Conservation (phyloP, 345 rosid genomes). For the Aurinia saxatilis region DNA sequence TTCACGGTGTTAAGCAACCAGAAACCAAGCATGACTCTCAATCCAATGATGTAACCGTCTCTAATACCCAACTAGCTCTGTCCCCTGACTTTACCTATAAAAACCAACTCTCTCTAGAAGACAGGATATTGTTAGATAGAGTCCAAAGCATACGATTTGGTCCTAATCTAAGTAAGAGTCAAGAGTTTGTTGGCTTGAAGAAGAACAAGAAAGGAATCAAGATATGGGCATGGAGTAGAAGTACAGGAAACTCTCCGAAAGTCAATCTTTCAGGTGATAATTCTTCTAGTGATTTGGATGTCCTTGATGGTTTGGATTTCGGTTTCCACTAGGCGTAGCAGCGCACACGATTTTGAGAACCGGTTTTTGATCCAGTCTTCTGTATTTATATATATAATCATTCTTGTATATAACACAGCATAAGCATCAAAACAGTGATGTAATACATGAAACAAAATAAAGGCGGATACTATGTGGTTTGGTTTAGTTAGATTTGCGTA, state of each 20-base stretch:
- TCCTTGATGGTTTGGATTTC: constrained; percentile 48
- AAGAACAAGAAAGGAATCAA: constrained; percentile 29
- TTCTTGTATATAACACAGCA: constrained; percentile 21
- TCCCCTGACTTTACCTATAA: constrained; percentile 25
- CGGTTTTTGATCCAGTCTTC: constrained; percentile 7
- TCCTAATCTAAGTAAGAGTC: constrained; percentile 75
- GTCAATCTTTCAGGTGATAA: constrained; percentile 17
- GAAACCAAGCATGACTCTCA: constrained; percentile 35
- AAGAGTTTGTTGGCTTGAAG: constrained; percentile 40
- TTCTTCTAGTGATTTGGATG: constrained; percentile 33
- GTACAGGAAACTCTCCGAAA: constrained; percentile 63
- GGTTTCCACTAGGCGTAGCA: not conserved
- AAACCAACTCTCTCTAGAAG: constrained; percentile 55
- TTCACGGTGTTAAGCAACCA: constrained; percentile 26
- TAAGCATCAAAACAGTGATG: constrained; percentile 4
- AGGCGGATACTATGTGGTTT: constrained; percentile 12
- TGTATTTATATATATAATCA: constrained; percentile 8
- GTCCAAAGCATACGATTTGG: constrained; percentile 36
- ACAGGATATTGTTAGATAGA: constrained; percentile 46
- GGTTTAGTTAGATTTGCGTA: constrained; percentile 25
- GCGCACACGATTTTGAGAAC: not conserved
- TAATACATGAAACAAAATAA: constrained; percentile 15
- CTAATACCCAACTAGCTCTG: constrained; percentile 33
- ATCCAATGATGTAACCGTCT: constrained; percentile 1
- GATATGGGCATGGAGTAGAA: constrained; percentile 46